Conservation (phyloP, 2,329 filamentous ascomycete species). For the Arachnomyces sp. region DNA sequence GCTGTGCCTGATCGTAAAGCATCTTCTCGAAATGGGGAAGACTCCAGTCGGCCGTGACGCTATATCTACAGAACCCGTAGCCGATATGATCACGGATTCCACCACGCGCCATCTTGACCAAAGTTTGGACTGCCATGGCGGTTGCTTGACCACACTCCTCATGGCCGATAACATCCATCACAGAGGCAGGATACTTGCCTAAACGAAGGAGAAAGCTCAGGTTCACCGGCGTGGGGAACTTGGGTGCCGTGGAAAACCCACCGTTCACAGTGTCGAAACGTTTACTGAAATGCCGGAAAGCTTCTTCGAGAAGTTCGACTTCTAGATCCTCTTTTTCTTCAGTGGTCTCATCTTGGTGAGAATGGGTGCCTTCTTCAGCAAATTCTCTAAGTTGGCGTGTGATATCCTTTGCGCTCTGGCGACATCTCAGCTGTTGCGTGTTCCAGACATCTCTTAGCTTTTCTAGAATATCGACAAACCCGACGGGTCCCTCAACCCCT, state of each 20-base stretch:
- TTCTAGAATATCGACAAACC: slow-evolving; percentile 73
- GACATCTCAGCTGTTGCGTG: slow-evolving; percentile 74
- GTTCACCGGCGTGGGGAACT: slow-evolving; percentile 84
- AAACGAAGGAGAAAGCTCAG: slow-evolving; percentile 74
- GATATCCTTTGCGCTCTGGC: slow-evolving; percentile 76
- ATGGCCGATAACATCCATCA: slow-evolving; percentile 80
- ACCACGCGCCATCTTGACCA: slow-evolving; percentile 68
- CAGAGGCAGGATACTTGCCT: slow-evolving; percentile 60
- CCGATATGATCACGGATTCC: slow-evolving; percentile 70
- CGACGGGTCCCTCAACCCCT: slow-evolving; percentile 51
- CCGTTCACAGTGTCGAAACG: slow-evolving; percentile 74
- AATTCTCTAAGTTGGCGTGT: slow-evolving; percentile 76
- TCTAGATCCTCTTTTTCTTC: slow-evolving; percentile 65
- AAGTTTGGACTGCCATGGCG: slow-evolving; percentile 71
- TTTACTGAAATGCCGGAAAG: slow-evolving; percentile 68
- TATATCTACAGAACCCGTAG: slow-evolving; percentile 75
- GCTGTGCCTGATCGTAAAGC: slow-evolving; percentile 83
- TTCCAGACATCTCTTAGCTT: slow-evolving; percentile 72
- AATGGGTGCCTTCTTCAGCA: slow-evolving; percentile 71
- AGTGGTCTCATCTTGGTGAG: slow-evolving; percentile 31
- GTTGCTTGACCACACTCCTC: slow-evolving; percentile 66
- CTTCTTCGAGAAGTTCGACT: slow-evolving; percentile 84
- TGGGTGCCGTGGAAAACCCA: slow-evolving; percentile 74
- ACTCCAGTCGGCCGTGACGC: slow-evolving; percentile 85
- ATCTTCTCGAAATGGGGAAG: slow-evolving; percentile 97